These are phyloP conservation scores for Hypsizygus marmoreus DNA, from an alignment of 768 basidiomycete species.

Conservation along the genomic window DNA sequence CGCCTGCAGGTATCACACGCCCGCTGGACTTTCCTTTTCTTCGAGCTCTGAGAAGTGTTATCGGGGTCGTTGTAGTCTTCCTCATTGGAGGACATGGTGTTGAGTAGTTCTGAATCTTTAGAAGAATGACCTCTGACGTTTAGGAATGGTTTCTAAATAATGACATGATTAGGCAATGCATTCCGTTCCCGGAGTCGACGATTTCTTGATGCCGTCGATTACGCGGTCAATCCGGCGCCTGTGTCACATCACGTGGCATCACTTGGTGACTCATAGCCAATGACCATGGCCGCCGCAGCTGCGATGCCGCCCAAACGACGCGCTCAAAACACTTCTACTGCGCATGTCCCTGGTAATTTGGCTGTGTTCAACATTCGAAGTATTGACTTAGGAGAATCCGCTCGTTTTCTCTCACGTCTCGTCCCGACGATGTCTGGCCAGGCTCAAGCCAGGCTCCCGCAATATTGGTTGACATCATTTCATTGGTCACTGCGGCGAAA, in stretches of 20 bases:
- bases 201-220: slow-evolving; percentile 11
- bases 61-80: slow-evolving; percentile 59
- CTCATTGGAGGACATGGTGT: slow-evolving; percentile 64
- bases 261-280: slow-evolving; percentile 3
- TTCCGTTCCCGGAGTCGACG: slow-evolving; percentile 13
- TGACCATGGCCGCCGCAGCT: neutral
- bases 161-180: slow-evolving; percentile 3
- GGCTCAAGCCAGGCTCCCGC: neutral
- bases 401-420: too few relatives aligned
- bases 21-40: slow-evolving; percentile 74
- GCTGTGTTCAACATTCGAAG: neutral
- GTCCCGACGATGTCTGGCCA: too few relatives aligned
- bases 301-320: too few relatives aligned
- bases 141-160: slow-evolving; percentile 12
- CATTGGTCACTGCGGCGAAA: too few relatives aligned
- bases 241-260: too few relatives aligned
- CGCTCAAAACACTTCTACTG: too few relatives aligned
- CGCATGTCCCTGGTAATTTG: neutral
- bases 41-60: slow-evolving; percentile 37
- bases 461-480: too few relatives aligned
- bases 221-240: slow-evolving; percentile 7
- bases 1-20: slow-evolving; percentile 83
- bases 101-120: neutral
- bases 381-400: too few relatives aligned
- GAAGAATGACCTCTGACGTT: slow-evolving; percentile 13